Conservation (phyloP, 129 eudicot genomes). For the Chrysanthemum makinoi region DNA sequence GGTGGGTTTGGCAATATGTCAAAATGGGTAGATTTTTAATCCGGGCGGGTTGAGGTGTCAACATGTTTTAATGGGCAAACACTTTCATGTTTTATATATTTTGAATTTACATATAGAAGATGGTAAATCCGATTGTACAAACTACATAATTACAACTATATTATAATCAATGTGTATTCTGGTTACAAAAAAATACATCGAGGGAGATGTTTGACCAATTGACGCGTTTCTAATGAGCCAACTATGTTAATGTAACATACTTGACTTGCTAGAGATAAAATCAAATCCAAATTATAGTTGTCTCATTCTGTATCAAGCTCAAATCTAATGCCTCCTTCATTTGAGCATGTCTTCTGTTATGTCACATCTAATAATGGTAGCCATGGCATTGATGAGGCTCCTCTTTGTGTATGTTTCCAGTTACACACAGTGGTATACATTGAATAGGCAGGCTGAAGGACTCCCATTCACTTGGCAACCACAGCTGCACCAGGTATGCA, state of each 20-base stretch:
- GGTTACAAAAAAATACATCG: neutral
- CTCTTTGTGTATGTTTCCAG: slow-evolving; percentile 10
- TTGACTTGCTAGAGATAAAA: slow-evolving; percentile 6
- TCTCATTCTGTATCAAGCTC: neutral
- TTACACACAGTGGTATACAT: neutral
- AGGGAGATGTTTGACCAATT: neutral
- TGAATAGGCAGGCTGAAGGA: slow-evolving; percentile 1
- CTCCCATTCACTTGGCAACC: neutral
- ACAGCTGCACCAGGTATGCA: slow-evolving; percentile 16
- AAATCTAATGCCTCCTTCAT: neutral
- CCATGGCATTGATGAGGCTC: slow-evolving; percentile 1
- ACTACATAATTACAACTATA: neutral
- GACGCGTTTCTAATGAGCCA: neutral
- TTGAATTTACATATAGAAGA: neutral
- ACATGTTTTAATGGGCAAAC: neutral
- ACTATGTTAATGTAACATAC: neutral
- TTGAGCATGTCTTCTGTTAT: slow-evolving; percentile 11
- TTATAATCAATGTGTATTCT: neutral
- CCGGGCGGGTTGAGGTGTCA: too few relatives aligned
- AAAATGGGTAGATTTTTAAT: neutral
- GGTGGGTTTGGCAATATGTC: neutral
- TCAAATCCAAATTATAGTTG: neutral
- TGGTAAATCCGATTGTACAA: neutral
- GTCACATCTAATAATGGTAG: neutral
- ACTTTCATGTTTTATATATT: neutral